Percentiles rank a stretch among this genome's conserved stretches.
phyloP scores from a whole-genome alignment of 2,329 filamentous ascomycete genomes.

The Colletotrichum trifolii region DNA sequence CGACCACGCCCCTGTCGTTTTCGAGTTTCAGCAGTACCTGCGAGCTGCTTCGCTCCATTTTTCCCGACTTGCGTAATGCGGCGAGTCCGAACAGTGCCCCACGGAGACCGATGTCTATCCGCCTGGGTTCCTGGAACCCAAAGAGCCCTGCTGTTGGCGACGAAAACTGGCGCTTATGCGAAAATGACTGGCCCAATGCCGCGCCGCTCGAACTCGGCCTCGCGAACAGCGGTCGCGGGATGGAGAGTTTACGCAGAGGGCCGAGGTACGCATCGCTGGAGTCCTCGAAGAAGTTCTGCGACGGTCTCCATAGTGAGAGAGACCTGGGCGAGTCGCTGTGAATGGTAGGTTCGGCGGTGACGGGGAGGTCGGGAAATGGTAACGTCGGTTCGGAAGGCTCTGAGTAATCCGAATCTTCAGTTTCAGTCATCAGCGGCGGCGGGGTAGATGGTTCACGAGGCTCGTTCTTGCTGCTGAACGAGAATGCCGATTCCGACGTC shows the following conservation, averaged over 20 bases:
- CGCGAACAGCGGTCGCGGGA: conserved; percentile 24
- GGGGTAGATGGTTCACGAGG: conserved; percentile 19
- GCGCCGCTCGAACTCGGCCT: conserved; percentile 15
- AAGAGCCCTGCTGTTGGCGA: conserved; percentile 38
- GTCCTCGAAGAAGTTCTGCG: conserved; percentile 28
- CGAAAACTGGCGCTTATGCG: conserved; percentile 37
- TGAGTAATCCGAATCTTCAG: conserved; percentile 36
- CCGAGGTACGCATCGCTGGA: conserved; percentile 21
- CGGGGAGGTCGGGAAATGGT: conserved; percentile 21
- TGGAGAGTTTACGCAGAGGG: conserved; percentile 19
- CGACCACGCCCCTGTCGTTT: conserved; percentile 24
- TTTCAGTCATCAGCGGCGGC: conserved; percentile 31
- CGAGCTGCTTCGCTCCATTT: conserved; percentile 20
- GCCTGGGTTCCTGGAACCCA: conserved; percentile 36
- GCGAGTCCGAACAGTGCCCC: conserved; percentile 30
- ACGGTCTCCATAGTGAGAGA: conserved; percentile 22
- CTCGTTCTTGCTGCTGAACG: conserved; percentile 30
- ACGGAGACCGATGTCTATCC: conserved; percentile 30
- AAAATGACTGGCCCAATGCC: conserved; percentile 1
- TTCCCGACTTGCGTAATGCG: conserved; percentile 6
- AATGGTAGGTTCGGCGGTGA: background rate
- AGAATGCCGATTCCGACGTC: conserved; percentile 19
- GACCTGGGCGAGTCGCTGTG: conserved; percentile 25
- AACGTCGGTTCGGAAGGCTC: conserved; percentile 22
- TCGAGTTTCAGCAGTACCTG: conserved; percentile 25